Base-by-base conservation (phyloP, 306 rosid species). In the Albizia julibrissin region DNA sequence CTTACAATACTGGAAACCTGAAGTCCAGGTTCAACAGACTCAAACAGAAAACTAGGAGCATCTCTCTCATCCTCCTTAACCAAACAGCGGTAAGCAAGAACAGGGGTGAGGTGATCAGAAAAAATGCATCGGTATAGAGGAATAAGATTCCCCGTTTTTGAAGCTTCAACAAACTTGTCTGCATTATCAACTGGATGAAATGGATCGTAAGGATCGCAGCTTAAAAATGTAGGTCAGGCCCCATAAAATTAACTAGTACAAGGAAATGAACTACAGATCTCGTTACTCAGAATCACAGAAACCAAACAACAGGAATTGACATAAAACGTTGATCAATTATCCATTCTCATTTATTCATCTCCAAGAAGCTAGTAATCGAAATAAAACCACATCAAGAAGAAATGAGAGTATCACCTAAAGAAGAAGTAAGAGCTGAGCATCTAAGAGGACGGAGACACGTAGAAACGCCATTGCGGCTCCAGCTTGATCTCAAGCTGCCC, bases 1-100 rank as follows among this genome's bases (percentile, higher is more conserved):
- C 93, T 87, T 84, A 95, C 99, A 40, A 89, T 84, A 62, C 74
- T 93, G 1, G 99, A 95, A 79, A 86, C 85, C 26, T 79, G 82
- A 64, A 72, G 61, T 9, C 99, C 99, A 2, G 99, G 99, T 75
- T 95, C 99, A 22, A 88, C 99, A 0, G 98, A 89, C 72, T 95
- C 99, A 49, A 80, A 95, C 14, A 95, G 91, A 87, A 95, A 95
- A 85, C 99, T 93, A 10, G 99, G 96, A 76, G 99, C 97, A 84
- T 95, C 98, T 54, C 99, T 89, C 31, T 95, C 98, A 69, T 95
- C 99, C 83, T 93, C 98, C 90, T 92, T 90, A 3, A 95, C 99
- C 87, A 95, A 86, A 81, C 99, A 95, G 18, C 99, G 94, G 88
- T 95, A 95, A 14, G 99, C 99, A 19, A 95, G 93, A 34, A 93